Conservation (phyloP, 163 green algal species). For the Volvox carteri region DNA sequence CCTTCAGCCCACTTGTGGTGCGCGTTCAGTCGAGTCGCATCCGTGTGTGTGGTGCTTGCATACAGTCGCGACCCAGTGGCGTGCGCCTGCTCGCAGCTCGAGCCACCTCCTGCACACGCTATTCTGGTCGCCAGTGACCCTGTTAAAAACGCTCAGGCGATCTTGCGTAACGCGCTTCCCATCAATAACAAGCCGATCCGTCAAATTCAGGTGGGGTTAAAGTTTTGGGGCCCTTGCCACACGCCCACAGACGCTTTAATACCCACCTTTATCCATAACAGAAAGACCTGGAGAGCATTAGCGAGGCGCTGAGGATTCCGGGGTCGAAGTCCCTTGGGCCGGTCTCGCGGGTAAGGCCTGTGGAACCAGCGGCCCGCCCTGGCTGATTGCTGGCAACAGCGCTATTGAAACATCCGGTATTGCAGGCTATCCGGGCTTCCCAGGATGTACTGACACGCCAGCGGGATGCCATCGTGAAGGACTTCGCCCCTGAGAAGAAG, state of each 20-base stretch:
- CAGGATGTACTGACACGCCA: conserved; percentile 74
- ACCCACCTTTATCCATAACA: conserved; percentile 59
- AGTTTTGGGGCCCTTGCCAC: not conserved
- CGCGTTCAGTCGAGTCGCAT: not conserved
- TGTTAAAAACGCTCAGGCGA: conserved; percentile 93
- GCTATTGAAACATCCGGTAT: too few species aligned
- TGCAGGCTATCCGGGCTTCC: conserved; percentile 75
- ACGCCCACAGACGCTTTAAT: not conserved
- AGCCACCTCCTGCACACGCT: conserved; percentile 66
- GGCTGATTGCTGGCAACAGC: too few species aligned
- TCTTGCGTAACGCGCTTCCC: conserved; percentile 96
- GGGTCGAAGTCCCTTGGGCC: conserved; percentile 89
- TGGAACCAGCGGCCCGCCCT: too few species aligned
- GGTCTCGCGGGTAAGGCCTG: conserved; percentile 72
- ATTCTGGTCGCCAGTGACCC: conserved; percentile 79
- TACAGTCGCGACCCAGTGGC: not conserved
- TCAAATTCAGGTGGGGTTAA: conserved; percentile 82
- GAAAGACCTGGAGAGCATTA: conserved; percentile 87
- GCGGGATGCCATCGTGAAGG: conserved; percentile 72
- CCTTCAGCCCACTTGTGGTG: conserved; percentile 36
- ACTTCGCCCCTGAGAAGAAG: conserved; percentile 86
- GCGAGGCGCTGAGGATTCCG: conserved; percentile 87
- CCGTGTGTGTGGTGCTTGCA: conserved; percentile 39
- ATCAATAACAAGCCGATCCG: conserved; percentile 96
- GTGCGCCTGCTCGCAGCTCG: conserved; percentile 47